Evolutionary conservation across 2,329 filamentous ascomycete species (phyloP).

Genomic region (Colletotrichum eremochloae): DNA sequence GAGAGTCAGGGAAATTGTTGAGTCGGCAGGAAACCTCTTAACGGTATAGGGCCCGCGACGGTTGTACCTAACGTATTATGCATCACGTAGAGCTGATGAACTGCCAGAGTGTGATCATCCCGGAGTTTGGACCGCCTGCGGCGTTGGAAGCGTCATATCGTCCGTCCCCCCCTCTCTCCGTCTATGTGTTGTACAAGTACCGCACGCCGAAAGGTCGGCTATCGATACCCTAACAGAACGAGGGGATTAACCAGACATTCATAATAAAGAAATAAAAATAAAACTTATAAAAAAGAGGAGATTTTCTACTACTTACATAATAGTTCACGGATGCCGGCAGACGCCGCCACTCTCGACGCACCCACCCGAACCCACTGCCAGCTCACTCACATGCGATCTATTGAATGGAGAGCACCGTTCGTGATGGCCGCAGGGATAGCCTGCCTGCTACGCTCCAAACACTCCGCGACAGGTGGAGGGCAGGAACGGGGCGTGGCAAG

Average conservation of each 20-base stretch:
- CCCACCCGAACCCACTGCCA: conserved; percentile 14
- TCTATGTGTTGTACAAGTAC: neutral
- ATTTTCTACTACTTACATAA: neutral
- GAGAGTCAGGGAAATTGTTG: conserved; percentile 1
- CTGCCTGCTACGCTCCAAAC: neutral
- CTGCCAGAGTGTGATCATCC: conserved; percentile 6
- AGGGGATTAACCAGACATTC: neutral
- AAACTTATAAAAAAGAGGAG: neutral
- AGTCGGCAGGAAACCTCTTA: neutral
- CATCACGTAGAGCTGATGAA: neutral
- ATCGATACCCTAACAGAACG: too few species aligned
- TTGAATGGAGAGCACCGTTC: conserved; percentile 6
- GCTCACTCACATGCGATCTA: conserved; percentile 29
- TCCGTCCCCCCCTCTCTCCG: neutral
- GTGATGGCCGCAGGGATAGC: conserved; percentile 23
- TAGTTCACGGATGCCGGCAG: conserved; percentile 2
- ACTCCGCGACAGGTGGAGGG: conserved; percentile 6
- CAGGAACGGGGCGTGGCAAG: conserved; percentile 11
- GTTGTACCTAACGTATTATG: neutral
- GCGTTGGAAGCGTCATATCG: neutral
- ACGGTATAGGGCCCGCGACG: neutral
- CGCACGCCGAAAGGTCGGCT: neutral
- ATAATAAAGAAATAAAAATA: too few species aligned
- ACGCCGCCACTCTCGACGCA: conserved; percentile 10
- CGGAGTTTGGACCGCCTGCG: conserved; percentile 4